Conservation (phyloP, 768 basidiomycete species). For the Hygrocybe punicea region DNA sequence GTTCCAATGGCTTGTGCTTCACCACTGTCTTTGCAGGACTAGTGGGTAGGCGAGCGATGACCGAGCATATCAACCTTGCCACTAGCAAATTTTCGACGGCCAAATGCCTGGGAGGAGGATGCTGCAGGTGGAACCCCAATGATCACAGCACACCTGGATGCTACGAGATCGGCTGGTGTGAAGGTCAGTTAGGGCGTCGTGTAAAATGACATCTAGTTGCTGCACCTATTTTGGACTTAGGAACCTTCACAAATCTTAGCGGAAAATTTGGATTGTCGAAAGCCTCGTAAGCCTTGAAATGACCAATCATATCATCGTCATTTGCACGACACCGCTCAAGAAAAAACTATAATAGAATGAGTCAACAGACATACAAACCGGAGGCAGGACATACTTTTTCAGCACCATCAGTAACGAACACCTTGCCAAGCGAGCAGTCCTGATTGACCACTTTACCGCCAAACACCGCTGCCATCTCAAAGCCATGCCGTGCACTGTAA, state of each 20-base stretch:
- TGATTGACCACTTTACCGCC: background rate
- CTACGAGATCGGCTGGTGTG: background rate
- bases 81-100: no score
- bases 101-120: background rate
- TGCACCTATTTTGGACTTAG: background rate
- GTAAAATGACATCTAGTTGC: background rate
- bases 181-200: background rate
- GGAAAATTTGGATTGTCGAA: background rate
- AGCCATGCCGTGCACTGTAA: background rate
- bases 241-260: background rate
- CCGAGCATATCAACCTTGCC: no score
- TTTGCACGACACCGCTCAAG: background rate
- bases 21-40: no score
- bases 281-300: background rate
- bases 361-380: background rate
- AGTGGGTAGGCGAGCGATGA: no score
- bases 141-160: background rate
- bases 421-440: background rate
- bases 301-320: background rate
- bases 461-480: background rate
- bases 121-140: background rate
- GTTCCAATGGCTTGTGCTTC: no score
- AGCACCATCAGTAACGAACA: background rate
- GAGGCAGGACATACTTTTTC: background rate
- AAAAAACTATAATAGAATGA: background rate